Evolutionary conservation across 352 stramenopile species (phyloP).

Genomic region (Pythium aristosporum): DNA sequence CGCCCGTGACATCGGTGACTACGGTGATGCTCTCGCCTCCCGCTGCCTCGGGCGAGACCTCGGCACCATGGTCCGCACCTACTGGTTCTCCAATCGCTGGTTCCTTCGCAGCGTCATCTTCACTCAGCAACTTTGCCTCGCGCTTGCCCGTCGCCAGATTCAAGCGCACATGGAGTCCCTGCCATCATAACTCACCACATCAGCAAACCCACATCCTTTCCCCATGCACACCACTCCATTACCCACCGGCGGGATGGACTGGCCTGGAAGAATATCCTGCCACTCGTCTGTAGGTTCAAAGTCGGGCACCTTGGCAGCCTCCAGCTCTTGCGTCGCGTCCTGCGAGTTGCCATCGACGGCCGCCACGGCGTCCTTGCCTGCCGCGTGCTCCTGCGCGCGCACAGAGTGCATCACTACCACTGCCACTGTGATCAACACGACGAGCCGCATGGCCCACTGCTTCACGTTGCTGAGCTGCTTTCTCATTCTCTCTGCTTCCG

Average conservation of each 20-base stretch:
- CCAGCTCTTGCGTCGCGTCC: background rate
- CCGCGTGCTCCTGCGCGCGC: conserved; percentile 12
- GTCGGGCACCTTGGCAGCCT: conserved; percentile 31
- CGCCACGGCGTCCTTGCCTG: background rate
- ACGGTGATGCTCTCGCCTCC: conserved; percentile 50
- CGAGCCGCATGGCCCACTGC: conserved; percentile 6
- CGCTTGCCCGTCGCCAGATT: conserved; percentile 81
- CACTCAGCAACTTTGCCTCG: conserved; percentile 77
- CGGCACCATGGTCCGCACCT: conserved; percentile 33
- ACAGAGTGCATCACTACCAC: conserved; percentile 9
- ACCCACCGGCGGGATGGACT: conserved; percentile 58
- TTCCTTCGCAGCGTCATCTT: conserved; percentile 36
- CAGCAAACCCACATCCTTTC: background rate
- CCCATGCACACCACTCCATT: conserved; percentile 5
- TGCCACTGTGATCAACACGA: conserved; percentile 10
- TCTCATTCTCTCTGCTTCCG: background rate
- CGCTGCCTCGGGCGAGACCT: conserved; percentile 13
- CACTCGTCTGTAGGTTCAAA: conserved; percentile 69
- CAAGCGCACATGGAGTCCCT: conserved; percentile 84
- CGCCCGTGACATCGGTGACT: conserved; percentile 49
- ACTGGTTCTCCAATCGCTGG: conserved; percentile 25
- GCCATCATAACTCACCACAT: conserved; percentile 2
- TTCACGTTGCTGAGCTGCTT: background rate
- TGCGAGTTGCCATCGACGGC: conserved; percentile 4
- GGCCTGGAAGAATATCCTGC: conserved; percentile 62